A percentile compares a stretch with the other conserved stretches of the same genome.
phyloP scores from a whole-genome alignment of 2,329 filamentous ascomycete genomes.

The Hypoxylon sp. region DNA sequence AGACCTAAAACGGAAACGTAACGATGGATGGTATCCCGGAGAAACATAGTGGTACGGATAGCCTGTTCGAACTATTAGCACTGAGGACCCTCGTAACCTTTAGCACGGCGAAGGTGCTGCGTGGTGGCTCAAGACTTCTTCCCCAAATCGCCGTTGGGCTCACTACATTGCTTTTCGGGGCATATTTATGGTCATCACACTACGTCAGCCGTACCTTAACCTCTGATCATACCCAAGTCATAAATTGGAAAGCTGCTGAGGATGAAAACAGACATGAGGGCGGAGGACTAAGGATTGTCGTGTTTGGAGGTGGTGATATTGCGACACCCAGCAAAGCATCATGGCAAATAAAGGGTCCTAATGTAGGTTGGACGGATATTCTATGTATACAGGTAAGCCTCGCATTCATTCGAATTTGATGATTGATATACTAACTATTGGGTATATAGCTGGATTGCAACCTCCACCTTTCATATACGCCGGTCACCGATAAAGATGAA shows the following conservation, averaged over 20 bases:
- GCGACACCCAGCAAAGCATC: slow-evolving; percentile 56
- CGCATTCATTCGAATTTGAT: neutral
- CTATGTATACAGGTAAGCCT: slow-evolving; percentile 63
- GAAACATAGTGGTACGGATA: slow-evolving; percentile 12
- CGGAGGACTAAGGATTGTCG: slow-evolving; percentile 63
- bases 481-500: slow-evolving; percentile 63
- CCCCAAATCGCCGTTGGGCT: slow-evolving; percentile 41
- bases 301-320: slow-evolving; percentile 66
- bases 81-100: slow-evolving; percentile 37
- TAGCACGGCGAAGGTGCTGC: slow-evolving; percentile 39
- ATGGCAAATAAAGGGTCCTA: slow-evolving; percentile 33
- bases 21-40: slow-evolving; percentile 20
- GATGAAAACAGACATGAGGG: slow-evolving; percentile 24
- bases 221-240: slow-evolving; percentile 24
- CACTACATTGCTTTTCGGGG: slow-evolving; percentile 41
- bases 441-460: slow-evolving; percentile 62
- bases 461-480: slow-evolving; percentile 63
- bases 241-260: slow-evolving; percentile 28
- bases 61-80: slow-evolving; percentile 29
- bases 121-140: slow-evolving; percentile 43
- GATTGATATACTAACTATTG: slow-evolving; percentile 32
- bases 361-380: slow-evolving; percentile 62
- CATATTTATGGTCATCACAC: slow-evolving; percentile 38
- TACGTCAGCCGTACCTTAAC: slow-evolving; percentile 19
- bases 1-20: neutral